Conservation (phyloP, 805 yeast species). For the Soucietia sequanensis region DNA sequence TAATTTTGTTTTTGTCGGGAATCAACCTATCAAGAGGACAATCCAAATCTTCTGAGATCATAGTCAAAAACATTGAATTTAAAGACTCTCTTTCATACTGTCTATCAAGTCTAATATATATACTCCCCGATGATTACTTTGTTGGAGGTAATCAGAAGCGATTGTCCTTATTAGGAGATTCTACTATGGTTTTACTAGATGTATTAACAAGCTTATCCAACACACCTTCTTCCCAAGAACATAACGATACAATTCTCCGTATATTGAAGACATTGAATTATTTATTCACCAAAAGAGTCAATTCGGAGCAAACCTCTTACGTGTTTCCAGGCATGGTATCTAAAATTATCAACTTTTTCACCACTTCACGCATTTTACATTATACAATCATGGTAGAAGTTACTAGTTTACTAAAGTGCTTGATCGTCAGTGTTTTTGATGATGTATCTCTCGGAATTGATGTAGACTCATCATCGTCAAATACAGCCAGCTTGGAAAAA, state of each 20-base stretch:
- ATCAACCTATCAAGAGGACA: constrained; percentile 7
- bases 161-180: constrained; percentile 28
- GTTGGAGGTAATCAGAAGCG: constrained; percentile 12
- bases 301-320: constrained; percentile 32
- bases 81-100: constrained; percentile 14
- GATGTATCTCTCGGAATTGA: constrained; percentile 18
- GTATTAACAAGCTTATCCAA: constrained; percentile 7
- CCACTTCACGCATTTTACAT: constrained; percentile 20
- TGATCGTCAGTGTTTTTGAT: constrained; percentile 29
- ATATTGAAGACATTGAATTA: constrained; percentile 12
- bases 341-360: constrained; percentile 25
- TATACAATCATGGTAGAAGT: constrained; percentile 17
- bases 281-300: constrained; percentile 15
- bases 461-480: constrained; percentile 1
- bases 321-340: constrained; percentile 43
- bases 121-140: constrained; percentile 20
- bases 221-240: constrained; percentile 14
- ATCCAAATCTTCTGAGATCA: constrained; percentile 3
- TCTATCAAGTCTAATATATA: constrained; percentile 11
- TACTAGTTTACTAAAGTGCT: constrained; percentile 17
- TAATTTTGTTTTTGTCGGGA: constrained; percentile 24
- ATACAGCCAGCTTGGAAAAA: constrained; percentile 9
- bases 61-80: constrained; percentile 12
- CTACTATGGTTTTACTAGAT: constrained; percentile 23
- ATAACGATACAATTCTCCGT: constrained; percentile 9